phyloP scores from a whole-genome alignment of 106 monocot species.

The Dioscorea dumetorum region DNA sequence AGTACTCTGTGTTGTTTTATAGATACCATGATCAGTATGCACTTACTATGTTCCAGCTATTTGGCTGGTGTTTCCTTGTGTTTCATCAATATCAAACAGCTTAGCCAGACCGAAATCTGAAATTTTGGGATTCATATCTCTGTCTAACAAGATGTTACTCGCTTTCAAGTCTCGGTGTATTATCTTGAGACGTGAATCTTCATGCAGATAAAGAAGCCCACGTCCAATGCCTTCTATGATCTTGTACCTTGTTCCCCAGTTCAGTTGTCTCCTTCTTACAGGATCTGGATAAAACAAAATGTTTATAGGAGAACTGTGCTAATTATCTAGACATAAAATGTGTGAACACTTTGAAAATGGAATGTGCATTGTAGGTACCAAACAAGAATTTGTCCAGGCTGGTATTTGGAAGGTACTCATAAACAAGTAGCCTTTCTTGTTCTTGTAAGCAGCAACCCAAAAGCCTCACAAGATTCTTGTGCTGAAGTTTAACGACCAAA shows the following conservation, averaged over 20 bases:
- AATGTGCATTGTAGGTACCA: background rate
- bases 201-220: conserved; percentile 14
- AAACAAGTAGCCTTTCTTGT: conserved; percentile 8
- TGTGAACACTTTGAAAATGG: background rate
- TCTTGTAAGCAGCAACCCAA: conserved; percentile 20
- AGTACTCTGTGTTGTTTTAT: background rate
- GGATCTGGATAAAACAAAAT: background rate
- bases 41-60: conserved; percentile 17
- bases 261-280: background rate
- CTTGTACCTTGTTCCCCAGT: conserved; percentile 3
- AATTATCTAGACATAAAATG: background rate
- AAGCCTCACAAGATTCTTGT: conserved; percentile 26
- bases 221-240: conserved; percentile 15
- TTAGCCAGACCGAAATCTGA: conserved; percentile 16
- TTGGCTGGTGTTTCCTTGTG: background rate
- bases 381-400: conserved; percentile 29
- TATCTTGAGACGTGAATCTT: conserved; percentile 13
- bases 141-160: conserved; percentile 22
- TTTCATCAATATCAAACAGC: conserved; percentile 8
- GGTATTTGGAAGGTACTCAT: conserved; percentile 19
- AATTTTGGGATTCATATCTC: background rate
- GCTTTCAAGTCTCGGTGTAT: conserved; percentile 24
- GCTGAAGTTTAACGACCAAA: conserved; percentile 25
- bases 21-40: background rate
- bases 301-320: background rate